Base-by-base conservation (phyloP, 306 rosid species). In the Prunus mira region DNA sequence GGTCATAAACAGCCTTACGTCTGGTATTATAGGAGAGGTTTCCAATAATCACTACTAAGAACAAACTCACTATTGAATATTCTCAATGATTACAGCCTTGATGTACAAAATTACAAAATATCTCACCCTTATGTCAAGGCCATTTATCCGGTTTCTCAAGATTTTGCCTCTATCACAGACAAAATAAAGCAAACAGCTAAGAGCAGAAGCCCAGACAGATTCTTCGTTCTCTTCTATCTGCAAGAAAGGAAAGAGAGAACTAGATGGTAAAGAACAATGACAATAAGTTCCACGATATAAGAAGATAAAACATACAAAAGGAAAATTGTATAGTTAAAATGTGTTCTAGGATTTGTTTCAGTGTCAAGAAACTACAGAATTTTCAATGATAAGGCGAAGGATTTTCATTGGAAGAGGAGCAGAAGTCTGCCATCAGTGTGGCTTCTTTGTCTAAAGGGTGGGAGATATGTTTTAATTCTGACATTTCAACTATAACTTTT, bases 61-160 rank as follows among this genome's bases (percentile, higher is more conserved):
- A 52, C 20, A 25, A 17, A 49, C 47, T 3, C 65, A 71, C 22
- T 11, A 62, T 28, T 14, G n/a, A 50, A 63, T n/a, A 34, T 71
- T 54, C 6, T 17, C 32, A 58, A 65, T 14, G 9, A 10, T 41
- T 58, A 28, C 58, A 61, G 28, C 58, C 46, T 5, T n/a, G n/a
- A 57, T 38, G 41, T 17, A 25, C 7, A 30, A 55, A 20, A 27
- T n/a, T 60, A 3, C 9, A 74, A 73, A 41, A 28, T 72, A 55
- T 69, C 97, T 93, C 81, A 96, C 99, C 93, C 99, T 91, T 88
- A 93, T 89, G 84, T 96, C 99, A 74, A 96, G 98, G 76, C 97
- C 99, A 76, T 79, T 85, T 73, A 96, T 81, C 71, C 92, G 88
- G 62, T 78, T 89, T 91, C 97, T 91, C 90, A 87, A 77, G 79